phyloP scores from a whole-genome alignment of 2,329 filamentous ascomycete species.

The Colletotrichum paranaense region DNA sequence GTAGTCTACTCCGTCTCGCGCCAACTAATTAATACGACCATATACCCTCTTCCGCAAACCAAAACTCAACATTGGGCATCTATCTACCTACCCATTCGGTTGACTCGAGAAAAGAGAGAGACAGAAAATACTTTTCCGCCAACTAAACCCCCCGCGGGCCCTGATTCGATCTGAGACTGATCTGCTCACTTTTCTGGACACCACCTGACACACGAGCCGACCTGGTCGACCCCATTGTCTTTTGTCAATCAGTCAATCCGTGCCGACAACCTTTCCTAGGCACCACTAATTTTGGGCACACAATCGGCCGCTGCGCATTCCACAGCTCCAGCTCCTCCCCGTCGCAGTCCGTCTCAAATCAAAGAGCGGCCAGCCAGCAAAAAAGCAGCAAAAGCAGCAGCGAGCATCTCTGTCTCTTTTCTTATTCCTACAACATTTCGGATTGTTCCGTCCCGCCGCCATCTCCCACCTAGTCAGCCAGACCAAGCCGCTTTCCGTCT shows the following conservation, averaged over 20 bases:
- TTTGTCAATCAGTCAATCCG: conserved; percentile 29
- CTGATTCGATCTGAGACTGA: conserved; percentile 2
- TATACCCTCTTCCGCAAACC: not conserved
- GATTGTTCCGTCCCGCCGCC: conserved; percentile 18
- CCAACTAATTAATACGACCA: conserved; percentile 24
- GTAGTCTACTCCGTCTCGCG: not conserved
- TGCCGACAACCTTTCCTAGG: conserved; percentile 17
- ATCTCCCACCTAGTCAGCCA: not conserved
- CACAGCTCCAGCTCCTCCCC: not conserved
- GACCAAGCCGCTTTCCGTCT: conserved; percentile 18
- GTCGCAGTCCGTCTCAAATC: not conserved
- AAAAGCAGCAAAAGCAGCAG: not conserved
- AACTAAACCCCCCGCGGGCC: not conserved
- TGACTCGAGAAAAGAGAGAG: not conserved
- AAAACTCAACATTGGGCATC: not conserved
- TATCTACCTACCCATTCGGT: not conserved
- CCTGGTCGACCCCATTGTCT: conserved; percentile 22
- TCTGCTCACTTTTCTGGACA: conserved; percentile 28
- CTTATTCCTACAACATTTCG: not conserved
- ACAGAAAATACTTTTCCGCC: not conserved
- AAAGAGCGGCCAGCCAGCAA: not conserved
- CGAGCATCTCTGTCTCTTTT: not conserved
- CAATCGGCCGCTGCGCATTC: conserved; percentile 26
- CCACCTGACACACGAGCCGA: conserved; percentile 29
- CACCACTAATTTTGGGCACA: conserved; percentile 28